These are phyloP conservation scores for Penicillium freii DNA, from an alignment of 2,329 filamentous ascomycete genomes.

Conservation along the genomic window DNA sequence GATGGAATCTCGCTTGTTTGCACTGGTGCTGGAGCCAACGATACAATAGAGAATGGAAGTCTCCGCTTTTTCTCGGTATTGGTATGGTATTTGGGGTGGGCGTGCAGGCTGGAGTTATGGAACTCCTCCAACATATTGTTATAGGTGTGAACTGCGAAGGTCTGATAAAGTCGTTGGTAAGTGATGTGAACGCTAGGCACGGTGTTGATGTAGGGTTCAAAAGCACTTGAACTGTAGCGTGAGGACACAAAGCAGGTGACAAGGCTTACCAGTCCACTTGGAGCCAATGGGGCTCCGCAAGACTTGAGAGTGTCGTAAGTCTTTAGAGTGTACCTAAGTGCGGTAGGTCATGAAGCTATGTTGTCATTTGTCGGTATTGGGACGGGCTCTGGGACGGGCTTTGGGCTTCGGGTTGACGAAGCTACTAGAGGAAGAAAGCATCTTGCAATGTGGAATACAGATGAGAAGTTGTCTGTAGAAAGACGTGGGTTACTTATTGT, in stretches of 20 bases:
- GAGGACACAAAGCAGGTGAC: too few relatives aligned
- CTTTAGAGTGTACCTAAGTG: too few relatives aligned
- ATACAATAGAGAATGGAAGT: not conserved
- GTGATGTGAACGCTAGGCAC: not conserved
- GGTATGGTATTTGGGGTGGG: not conserved
- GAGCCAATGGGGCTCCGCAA: not conserved
- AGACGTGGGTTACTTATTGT: too few relatives aligned
- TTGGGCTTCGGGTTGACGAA: too few relatives aligned
- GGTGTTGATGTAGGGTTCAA: not conserved
- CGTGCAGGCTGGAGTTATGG: not conserved
- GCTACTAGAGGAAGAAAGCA: too few relatives aligned
- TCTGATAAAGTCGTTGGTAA: not conserved
- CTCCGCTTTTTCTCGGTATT: not conserved
- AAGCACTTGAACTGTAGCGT: too few relatives aligned
- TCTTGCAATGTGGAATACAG: too few relatives aligned
- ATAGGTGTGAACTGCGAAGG: not conserved
- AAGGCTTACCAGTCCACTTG: not conserved
- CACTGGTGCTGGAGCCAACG: not conserved
- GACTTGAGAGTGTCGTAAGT: too few relatives aligned
- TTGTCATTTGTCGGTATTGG: too few relatives aligned
- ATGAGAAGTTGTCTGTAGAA: too few relatives aligned
- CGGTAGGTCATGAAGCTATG: too few relatives aligned
- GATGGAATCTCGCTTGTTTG: not conserved
- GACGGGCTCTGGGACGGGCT: too few relatives aligned
- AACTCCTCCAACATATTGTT: not conserved